Base-by-base conservation (phyloP, 345 rosid species). In the Eucalyptus rudis region DNA sequence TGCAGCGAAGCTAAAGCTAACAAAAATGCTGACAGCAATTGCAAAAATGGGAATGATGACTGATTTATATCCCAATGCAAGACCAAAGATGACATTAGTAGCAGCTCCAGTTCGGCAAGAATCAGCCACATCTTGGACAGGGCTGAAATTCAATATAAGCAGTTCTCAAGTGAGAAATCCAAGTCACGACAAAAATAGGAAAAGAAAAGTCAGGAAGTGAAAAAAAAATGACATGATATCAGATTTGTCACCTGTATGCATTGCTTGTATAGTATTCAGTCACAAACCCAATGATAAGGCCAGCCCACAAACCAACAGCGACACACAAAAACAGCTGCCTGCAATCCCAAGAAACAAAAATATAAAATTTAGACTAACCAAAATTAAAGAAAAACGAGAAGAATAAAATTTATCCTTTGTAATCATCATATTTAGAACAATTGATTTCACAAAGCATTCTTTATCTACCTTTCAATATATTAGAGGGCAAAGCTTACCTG, bases 71-170 rank as follows among this genome's bases (percentile, higher is more conserved):
- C 97, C 97, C 91, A 95, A 90, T 13, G 97, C 97, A 91, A 95
- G 97, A 87, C 96, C 97, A 47, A 95, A 95, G 90, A 95, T 94
- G 87, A 95, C 96, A 64, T 96, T 96, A 16, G 98, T 96, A 66
- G 98, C 96, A 89, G 98, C 98, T 89, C 96, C 98, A 89, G 98
- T 96, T 88, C 99, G 93, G 94, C 98, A 96, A 87, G 99, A 97
- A 93, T 96, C 99, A 84, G 99, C 99, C 90, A 97, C 99, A 91
- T 96, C 99, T 93, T 96, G 99, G 87, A 97, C 99, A 44, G 99
- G 99, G 94, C 99, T 97, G 97, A 89, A 92, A 88, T 44, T n/a
- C 7, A 86, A 79, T 24, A 71, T 76, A 40, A 76, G 27, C 47
- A 76, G 44, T 12, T 20, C 29, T 20, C 47, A 11, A 56, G 52